Conservation (phyloP, 2,329 filamentous ascomycete genomes). For the Penicillium sp. region DNA sequence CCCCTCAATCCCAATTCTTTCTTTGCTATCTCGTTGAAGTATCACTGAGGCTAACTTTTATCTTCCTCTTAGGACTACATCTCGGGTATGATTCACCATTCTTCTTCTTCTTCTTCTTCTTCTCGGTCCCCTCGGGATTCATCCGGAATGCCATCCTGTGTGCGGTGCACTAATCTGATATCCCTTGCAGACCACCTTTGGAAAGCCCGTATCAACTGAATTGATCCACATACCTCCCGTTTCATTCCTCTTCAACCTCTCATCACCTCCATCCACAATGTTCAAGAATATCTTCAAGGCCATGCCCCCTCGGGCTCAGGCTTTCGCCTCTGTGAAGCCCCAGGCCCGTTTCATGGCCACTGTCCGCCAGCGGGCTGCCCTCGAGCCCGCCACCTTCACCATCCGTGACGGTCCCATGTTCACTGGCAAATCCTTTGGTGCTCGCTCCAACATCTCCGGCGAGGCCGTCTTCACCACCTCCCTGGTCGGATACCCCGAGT, state of each 20-base stretch:
- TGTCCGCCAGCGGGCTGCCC: constrained; percentile 62
- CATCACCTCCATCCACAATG: constrained; percentile 38
- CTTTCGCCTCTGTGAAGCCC: constrained; percentile 37
- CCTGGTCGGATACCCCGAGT: constrained; percentile 95
- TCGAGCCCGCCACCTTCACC: constrained; percentile 84
- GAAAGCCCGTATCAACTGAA: constrained; percentile 58
- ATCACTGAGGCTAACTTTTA: constrained; percentile 4
- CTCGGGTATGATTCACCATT: constrained; percentile 45
- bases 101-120: too few relatives aligned
- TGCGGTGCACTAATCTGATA: constrained; percentile 13
- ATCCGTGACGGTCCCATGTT: constrained; percentile 95
- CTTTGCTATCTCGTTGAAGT: not conserved
- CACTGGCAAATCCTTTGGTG: constrained; percentile 92
- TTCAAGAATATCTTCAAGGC: constrained; percentile 51
- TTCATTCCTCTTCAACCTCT: constrained; percentile 4
- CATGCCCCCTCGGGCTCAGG: constrained; percentile 43
- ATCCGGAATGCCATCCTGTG: too few relatives aligned
- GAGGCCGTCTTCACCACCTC: constrained; percentile 99
- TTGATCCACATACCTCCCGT: constrained; percentile 17
- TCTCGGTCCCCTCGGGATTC: too few relatives aligned
- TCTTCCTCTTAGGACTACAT: constrained; percentile 52
- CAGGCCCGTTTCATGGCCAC: constrained; percentile 54
- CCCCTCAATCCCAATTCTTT: not conserved
- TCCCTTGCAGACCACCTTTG: constrained; percentile 54
- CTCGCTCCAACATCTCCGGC: constrained; percentile 92